Evolutionary conservation across 1,284 basidiomycete species (phyloP).

Genomic region (Ceratobasidium sp.): DNA sequence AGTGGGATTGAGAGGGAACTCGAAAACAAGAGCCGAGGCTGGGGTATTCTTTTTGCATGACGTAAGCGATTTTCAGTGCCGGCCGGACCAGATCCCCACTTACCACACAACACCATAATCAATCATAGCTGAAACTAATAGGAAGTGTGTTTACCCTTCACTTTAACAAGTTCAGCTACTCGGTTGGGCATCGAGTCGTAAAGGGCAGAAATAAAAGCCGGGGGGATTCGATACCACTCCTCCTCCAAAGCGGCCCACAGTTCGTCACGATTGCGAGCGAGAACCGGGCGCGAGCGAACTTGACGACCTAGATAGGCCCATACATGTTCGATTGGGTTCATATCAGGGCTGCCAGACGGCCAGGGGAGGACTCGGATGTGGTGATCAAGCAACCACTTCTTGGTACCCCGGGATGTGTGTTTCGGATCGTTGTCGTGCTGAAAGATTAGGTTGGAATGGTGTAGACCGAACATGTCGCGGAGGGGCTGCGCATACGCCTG

Average conservation of each 20-base stretch:
- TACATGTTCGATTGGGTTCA: constrained; percentile 3
- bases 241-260: constrained; percentile 13
- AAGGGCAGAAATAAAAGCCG: background rate
- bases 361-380: constrained; percentile 4
- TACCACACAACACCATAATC: background rate
- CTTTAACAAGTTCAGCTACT: background rate
- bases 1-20: background rate
- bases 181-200: constrained; percentile 13
- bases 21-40: background rate
- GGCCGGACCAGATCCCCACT: background rate
- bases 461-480: background rate
- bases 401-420: background rate
- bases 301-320: background rate
- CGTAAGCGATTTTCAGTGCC: background rate
- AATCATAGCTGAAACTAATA: background rate
- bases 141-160: background rate
- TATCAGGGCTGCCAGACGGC: constrained; percentile 5
- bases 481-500: background rate
- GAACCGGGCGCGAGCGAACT: background rate
- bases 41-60: background rate
- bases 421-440: constrained; percentile 7
- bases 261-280: background rate
- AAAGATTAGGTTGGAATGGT: background rate
- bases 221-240: background rate
- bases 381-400: background rate